These are phyloP conservation scores for Ophiostoma ips DNA, from an alignment of 2,329 filamentous ascomycete species.

Conservation along the genomic window DNA sequence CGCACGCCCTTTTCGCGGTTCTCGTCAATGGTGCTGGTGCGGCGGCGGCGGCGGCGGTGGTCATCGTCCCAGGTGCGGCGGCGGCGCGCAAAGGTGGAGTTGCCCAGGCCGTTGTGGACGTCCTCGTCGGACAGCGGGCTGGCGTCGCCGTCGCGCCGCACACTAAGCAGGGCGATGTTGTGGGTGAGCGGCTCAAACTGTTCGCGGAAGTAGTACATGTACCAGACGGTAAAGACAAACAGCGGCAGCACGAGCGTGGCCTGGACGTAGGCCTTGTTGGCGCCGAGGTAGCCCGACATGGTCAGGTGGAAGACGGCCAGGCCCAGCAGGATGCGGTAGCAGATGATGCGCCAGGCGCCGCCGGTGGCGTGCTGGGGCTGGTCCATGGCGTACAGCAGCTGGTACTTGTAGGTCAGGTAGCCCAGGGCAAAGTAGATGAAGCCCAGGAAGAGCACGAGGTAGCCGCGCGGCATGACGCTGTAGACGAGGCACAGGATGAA, in stretches of 20 bases:
- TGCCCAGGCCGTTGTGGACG: constrained; percentile 23
- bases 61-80: constrained; percentile 7
- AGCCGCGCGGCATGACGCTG: constrained; percentile 69
- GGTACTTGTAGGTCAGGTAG: constrained; percentile 91
- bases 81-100: constrained; percentile 19
- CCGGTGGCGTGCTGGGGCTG: constrained; percentile 90
- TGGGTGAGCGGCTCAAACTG: constrained; percentile 81
- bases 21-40: constrained; percentile 58
- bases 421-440: constrained; percentile 72
- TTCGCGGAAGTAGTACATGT: constrained; percentile 64
- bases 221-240: constrained; percentile 72
- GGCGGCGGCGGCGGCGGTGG: constrained; percentile 21
- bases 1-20: constrained; percentile 52
- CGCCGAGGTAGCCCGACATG: constrained; percentile 73
- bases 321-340: constrained; percentile 76
- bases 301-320: constrained; percentile 81
- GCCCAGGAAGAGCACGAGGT: constrained; percentile 68
- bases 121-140: constrained; percentile 28
- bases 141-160: constrained; percentile 49
- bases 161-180: constrained; percentile 82
- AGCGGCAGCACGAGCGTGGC: constrained; percentile 65
- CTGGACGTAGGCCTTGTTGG: constrained; percentile 58
- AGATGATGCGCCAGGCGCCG: constrained; percentile 91
- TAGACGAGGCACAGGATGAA: constrained; percentile 96
- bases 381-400: constrained; percentile 95